These are phyloP conservation scores for Penicillium sp. DNA, from an alignment of 2,329 filamentous ascomycete species.

Conservation along the genomic window DNA sequence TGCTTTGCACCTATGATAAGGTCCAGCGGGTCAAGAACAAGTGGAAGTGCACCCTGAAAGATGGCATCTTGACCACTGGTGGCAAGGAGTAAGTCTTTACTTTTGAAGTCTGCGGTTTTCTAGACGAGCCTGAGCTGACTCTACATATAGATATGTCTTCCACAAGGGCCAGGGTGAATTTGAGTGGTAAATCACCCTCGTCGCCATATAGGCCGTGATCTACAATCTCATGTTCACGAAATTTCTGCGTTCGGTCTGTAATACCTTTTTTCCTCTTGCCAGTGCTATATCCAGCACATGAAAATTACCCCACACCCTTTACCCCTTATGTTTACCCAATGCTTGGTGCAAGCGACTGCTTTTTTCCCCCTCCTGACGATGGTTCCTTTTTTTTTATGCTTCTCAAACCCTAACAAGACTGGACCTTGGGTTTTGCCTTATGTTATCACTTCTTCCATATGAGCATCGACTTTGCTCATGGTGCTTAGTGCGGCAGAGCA, in stretches of 20 bases:
- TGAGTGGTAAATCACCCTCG: slow-evolving; percentile 73
- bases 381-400: slow-evolving; percentile 7
- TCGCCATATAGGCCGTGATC: slow-evolving; percentile 3
- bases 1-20: slow-evolving; percentile 99
- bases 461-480: slow-evolving; percentile 24
- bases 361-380: slow-evolving; percentile 15
- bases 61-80: slow-evolving; percentile 90
- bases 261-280: slow-evolving; percentile 13
- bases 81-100: slow-evolving; percentile 72
- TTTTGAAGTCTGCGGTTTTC: neutral
- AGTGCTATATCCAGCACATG: slow-evolving; percentile 10
- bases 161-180: slow-evolving; percentile 97
- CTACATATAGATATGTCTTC: slow-evolving; percentile 75
- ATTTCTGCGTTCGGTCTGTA: slow-evolving; percentile 22
- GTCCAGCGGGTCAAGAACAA: slow-evolving; percentile 99
- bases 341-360: slow-evolving; percentile 21
- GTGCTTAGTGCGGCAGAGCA: slow-evolving; percentile 31
- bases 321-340: slow-evolving; percentile 18
- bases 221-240: slow-evolving; percentile 11
- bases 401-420: slow-evolving; percentile 12
- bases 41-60: slow-evolving; percentile 98
- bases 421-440: slow-evolving; percentile 9
- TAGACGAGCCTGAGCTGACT: slow-evolving; percentile 30
- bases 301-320: slow-evolving; percentile 19
- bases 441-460: slow-evolving; percentile 14